Evolutionary conservation across 2,329 filamentous ascomycete species (phyloP).

Genomic region (Trichoderma brevicompactum): DNA sequence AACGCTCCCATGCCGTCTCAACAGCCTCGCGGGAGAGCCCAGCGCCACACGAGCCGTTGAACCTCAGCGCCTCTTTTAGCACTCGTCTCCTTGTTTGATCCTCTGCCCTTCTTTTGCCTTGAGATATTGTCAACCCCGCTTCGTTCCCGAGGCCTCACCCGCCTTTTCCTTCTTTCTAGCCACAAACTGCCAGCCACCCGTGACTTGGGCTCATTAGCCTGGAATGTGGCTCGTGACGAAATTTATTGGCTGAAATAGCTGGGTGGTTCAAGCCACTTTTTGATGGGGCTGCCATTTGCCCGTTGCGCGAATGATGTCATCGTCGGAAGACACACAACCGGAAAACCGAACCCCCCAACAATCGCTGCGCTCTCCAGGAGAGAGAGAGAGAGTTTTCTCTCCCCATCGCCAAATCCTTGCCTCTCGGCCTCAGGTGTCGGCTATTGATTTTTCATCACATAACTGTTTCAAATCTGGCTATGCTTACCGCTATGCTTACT

Average conservation of each 20-base stretch:
- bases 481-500: too few relatives aligned
- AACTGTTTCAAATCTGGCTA: too few relatives aligned
- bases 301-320: conserved; percentile 23
- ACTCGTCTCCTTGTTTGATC: not conserved
- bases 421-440: not conserved
- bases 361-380: not conserved
- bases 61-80: not conserved
- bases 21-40: conserved; percentile 25
- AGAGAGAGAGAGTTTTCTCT: too few relatives aligned
- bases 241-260: not conserved
- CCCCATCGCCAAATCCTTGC: not conserved
- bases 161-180: not conserved
- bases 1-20: conserved; percentile 3
- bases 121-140: conserved; percentile 7
- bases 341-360: not conserved
- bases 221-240: conserved; percentile 21
- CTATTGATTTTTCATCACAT: too few relatives aligned
- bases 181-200: conserved; percentile 20
- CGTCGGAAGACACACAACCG: too few relatives aligned
- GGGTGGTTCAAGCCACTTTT: conserved; percentile 13
- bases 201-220: conserved; percentile 1
- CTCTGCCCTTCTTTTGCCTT: not conserved
- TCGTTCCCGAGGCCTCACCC: conserved; percentile 11
- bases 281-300: not conserved
- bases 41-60: conserved; percentile 7